Percentiles rank a stretch among this genome's conserved stretches.
Evolutionary conservation across 2,329 filamentous ascomycete species (phyloP).

Genomic region (Trichoderma sp.): DNA sequence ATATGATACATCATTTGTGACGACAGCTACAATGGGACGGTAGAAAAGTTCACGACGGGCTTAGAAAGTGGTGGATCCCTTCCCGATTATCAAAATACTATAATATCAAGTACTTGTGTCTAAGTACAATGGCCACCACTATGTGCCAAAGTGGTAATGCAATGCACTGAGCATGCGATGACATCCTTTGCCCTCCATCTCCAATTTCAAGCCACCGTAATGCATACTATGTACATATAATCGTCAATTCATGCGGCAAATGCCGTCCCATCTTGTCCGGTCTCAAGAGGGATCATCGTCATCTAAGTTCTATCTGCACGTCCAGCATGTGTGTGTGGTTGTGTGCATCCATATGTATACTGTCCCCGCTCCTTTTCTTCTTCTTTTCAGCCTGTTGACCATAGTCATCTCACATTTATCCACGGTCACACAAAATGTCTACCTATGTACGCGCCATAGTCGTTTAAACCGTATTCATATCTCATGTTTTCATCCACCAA

Average conservation of each 20-base stretch:
- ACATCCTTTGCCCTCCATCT: neutral
- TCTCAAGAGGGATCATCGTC: conserved; percentile 20
- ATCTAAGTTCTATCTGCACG: conserved; percentile 23
- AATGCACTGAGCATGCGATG: neutral
- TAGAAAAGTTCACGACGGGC: neutral
- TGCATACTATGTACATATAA: conserved; percentile 13
- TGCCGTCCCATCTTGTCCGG: conserved; percentile 5
- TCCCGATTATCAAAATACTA: neutral
- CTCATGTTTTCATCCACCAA: neutral
- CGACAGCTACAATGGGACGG: neutral
- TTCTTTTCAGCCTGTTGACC: neutral
- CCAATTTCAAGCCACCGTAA: neutral
- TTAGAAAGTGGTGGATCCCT: neutral
- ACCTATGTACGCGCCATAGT: conserved; percentile 6
- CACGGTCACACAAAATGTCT: neutral
- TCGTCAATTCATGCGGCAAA: conserved; percentile 18
- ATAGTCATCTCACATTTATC: conserved; percentile 14
- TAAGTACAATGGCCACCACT: neutral
- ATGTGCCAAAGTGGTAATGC: neutral
- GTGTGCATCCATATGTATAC: neutral
- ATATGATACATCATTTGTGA: conserved; percentile 12
- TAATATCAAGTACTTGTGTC: neutral
- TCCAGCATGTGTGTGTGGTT: neutral
- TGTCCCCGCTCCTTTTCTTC: neutral
- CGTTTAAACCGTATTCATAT: conserved; percentile 1